phyloP scores from a whole-genome alignment of 768 basidiomycete genomes.

The Hypholoma sublateritium region DNA sequence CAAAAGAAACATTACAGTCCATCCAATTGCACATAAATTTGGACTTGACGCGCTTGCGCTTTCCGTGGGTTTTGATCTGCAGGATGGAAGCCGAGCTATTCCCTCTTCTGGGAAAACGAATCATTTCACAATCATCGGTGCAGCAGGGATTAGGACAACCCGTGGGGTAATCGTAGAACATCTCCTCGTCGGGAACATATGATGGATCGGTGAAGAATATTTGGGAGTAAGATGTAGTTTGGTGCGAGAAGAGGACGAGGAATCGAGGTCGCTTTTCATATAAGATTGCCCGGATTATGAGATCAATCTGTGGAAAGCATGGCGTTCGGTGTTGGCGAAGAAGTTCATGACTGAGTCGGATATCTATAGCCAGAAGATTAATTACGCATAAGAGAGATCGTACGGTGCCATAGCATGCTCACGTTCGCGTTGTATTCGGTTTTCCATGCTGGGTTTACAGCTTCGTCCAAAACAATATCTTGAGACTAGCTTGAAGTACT shows the following conservation, averaged over 20 bases:
- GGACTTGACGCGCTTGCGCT: slow-evolving; percentile 47
- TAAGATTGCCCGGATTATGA: slow-evolving; percentile 72
- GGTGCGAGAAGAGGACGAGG: slow-evolving; percentile 76
- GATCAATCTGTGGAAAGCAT: slow-evolving; percentile 81
- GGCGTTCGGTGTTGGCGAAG: slow-evolving; percentile 71
- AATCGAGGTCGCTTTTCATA: slow-evolving; percentile 78
- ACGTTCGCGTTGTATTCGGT: slow-evolving; percentile 72
- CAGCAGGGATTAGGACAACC: slow-evolving; percentile 81
- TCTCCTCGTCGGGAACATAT: slow-evolving; percentile 69
- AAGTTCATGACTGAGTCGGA: slow-evolving; percentile 67
- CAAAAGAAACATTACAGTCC: slow-evolving; percentile 65
- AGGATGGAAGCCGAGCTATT: slow-evolving; percentile 61
- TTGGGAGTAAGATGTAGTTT: slow-evolving; percentile 79
- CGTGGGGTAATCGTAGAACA: slow-evolving; percentile 77
- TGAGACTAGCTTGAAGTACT: slow-evolving; percentile 76
- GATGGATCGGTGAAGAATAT: slow-evolving; percentile 74
- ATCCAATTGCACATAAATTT: slow-evolving; percentile 85
- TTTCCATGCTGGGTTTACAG: slow-evolving; percentile 66
- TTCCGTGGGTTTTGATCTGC: slow-evolving; percentile 54
- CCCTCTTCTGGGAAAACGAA: slow-evolving; percentile 72
- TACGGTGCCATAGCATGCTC: slow-evolving; percentile 26
- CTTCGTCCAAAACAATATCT: slow-evolving; percentile 60
- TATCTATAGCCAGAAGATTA: slow-evolving; percentile 36
- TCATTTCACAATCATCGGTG: slow-evolving; percentile 81
- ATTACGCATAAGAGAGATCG: slow-evolving; percentile 3